Conservation (phyloP, 495 filamentous ascomycete genomes). For the Astrothelium macrocarpum region DNA sequence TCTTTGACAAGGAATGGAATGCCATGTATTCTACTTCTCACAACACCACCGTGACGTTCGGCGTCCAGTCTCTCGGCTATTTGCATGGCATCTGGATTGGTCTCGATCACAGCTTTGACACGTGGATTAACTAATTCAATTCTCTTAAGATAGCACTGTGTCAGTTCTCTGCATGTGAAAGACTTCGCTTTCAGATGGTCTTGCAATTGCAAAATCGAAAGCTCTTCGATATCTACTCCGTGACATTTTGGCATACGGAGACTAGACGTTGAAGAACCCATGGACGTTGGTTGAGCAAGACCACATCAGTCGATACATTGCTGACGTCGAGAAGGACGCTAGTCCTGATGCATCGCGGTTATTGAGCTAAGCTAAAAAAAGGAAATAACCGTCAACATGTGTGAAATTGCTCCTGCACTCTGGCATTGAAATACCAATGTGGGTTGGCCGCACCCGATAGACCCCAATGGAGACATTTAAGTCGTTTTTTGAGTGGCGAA, state of each 20-base stretch:
- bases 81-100: conserved; percentile 8
- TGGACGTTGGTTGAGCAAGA: not conserved
- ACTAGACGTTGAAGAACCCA: not conserved
- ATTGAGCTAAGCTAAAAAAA: too few relatives aligned
- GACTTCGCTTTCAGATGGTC: not conserved
- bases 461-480: too few relatives aligned
- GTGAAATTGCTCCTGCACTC: too few relatives aligned
- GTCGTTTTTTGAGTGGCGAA: too few relatives aligned
- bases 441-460: too few relatives aligned
- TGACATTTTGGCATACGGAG: not conserved
- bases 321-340: not conserved
- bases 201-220: not conserved
- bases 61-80: conserved; percentile 8
- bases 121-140: conserved; percentile 1
- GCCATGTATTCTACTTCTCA: conserved; percentile 8
- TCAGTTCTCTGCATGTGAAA: not conserved
- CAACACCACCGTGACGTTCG: conserved; percentile 4
- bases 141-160: not conserved
- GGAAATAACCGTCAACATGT: too few relatives aligned
- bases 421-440: too few relatives aligned
- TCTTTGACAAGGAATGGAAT: conserved; percentile 12
- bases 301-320: not conserved
- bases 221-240: not conserved
- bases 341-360: too few relatives aligned
- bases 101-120: conserved; percentile 3